phyloP scores from a whole-genome alignment of 139 green algal species.

The Chlamydomonas asymmetrica region DNA sequence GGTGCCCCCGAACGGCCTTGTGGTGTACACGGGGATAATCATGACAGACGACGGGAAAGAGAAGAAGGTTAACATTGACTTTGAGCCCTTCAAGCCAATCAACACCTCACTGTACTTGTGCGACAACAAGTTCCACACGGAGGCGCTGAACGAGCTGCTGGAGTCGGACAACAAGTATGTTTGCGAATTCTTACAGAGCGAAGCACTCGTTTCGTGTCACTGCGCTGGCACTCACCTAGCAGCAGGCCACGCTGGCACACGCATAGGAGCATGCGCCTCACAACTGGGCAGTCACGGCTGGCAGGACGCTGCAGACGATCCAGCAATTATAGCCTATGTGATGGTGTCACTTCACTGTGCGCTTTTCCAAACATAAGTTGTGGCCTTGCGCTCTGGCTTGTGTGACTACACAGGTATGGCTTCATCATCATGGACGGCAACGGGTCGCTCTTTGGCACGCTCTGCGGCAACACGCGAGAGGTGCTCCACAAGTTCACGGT shows the following conservation, averaged over 20 bases:
- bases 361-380: not conserved
- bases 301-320: too few relatives aligned
- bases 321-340: too few relatives aligned
- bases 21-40: slow-evolving; percentile 97
- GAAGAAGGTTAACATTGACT: slow-evolving; percentile 98
- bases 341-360: too few relatives aligned
- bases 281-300: too few relatives aligned
- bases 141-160: slow-evolving; percentile 94
- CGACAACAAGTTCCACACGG: slow-evolving; percentile 99
- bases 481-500: slow-evolving; percentile 97
- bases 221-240: too few relatives aligned
- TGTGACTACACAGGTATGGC: slow-evolving; percentile 79
- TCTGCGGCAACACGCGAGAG: slow-evolving; percentile 96
- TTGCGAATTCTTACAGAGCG: too few relatives aligned
- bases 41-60: slow-evolving; percentile 98
- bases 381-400: not conserved
- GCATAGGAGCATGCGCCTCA: not conserved
- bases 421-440: slow-evolving; percentile 99
- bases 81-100: slow-evolving; percentile 99
- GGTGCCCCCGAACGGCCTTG: slow-evolving; percentile 95
- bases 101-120: slow-evolving; percentile 99
- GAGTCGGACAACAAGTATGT: slow-evolving; percentile 86
- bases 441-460: slow-evolving; percentile 93
- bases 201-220: too few relatives aligned
- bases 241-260: too few relatives aligned